Percentiles rank a stretch among this genome's conserved stretches.
Evolutionary conservation across 2,329 filamentous ascomycete species (phyloP).

Genomic region (Aureobasidium sp.): DNA sequence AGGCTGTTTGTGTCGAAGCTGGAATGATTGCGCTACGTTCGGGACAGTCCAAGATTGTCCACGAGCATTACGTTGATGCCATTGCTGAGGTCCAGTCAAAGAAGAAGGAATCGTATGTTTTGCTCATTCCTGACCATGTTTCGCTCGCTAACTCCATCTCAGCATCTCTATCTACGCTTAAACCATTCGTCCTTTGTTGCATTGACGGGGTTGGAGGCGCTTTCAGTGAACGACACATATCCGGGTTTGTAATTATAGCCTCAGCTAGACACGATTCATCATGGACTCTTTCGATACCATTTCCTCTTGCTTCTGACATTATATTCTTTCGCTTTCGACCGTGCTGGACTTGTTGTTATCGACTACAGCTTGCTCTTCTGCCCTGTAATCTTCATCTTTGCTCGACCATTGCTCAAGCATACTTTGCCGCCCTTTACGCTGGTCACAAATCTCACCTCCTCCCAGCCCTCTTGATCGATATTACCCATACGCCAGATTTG

Average conservation of each 20-base stretch:
- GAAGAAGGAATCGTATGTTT: slow-evolving; percentile 65
- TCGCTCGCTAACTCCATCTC: not conserved
- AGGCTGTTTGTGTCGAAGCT: slow-evolving; percentile 97
- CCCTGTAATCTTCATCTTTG: slow-evolving; percentile 58
- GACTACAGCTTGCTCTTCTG: slow-evolving; percentile 53
- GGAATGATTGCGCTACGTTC: slow-evolving; percentile 96
- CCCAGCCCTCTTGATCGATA: slow-evolving; percentile 57
- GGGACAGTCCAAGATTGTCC: slow-evolving; percentile 92
- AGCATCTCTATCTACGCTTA: slow-evolving; percentile 19
- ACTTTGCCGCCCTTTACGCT: slow-evolving; percentile 75
- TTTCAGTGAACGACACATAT: slow-evolving; percentile 6
- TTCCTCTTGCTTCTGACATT: not conserved
- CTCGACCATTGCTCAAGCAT: slow-evolving; percentile 79
- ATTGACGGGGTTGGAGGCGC: slow-evolving; percentile 12
- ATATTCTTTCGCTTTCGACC: not conserved
- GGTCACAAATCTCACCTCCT: slow-evolving; percentile 77
- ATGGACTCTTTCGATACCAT: slow-evolving; percentile 11
- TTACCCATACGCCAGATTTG: slow-evolving; percentile 75
- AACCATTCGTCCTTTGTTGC: slow-evolving; percentile 5
- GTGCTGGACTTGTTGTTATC: not conserved
- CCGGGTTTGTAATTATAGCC: slow-evolving; percentile 16
- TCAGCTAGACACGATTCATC: slow-evolving; percentile 15
- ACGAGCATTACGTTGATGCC: slow-evolving; percentile 98
- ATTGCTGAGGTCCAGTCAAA: slow-evolving; percentile 92
- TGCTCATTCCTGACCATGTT: not conserved